These are phyloP conservation scores for Coix lacrymajobi DNA, from an alignment of 176 grass and related monocot genomes.

Conservation along the genomic window DNA sequence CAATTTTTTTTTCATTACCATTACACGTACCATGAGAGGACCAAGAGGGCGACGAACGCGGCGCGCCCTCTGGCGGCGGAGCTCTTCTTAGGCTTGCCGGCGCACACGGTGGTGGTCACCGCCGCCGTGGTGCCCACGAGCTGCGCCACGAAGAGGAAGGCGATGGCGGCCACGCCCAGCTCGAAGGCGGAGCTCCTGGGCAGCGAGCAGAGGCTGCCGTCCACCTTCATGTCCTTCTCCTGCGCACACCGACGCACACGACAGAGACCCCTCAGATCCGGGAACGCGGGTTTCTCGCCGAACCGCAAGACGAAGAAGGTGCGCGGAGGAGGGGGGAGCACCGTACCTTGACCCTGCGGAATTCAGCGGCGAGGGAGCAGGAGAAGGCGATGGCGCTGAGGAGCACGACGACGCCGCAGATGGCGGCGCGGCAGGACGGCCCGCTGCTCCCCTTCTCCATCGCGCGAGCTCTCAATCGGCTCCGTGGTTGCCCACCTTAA, in stretches of 20 bases:
- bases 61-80: not conserved
- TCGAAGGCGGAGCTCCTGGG: constrained; percentile 70
- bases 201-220: constrained; percentile 87
- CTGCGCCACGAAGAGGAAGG: constrained; percentile 67
- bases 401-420: constrained; percentile 48
- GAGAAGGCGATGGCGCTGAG: constrained; percentile 63
- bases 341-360: constrained; percentile 66
- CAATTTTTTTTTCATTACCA: not conserved
- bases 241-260: constrained; percentile 13
- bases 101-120: constrained; percentile 15
- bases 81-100: not conserved
- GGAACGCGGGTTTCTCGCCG: not conserved
- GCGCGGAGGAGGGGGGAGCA: not conserved
- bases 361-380: constrained; percentile 86
- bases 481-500: not conserved
- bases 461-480: not conserved
- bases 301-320: not conserved
- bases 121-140: constrained; percentile 58
- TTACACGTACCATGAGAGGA: constrained; percentile 58
- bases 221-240: constrained; percentile 72
- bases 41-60: constrained; percentile 36
- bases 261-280: constrained; percentile 27
- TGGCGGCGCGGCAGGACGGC: constrained; percentile 23
- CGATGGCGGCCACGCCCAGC: constrained; percentile 65
- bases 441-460: constrained; percentile 33